phyloP scores from a whole-genome alignment of 2,329 filamentous ascomycete species.

The Tolypocladium capitatum region DNA sequence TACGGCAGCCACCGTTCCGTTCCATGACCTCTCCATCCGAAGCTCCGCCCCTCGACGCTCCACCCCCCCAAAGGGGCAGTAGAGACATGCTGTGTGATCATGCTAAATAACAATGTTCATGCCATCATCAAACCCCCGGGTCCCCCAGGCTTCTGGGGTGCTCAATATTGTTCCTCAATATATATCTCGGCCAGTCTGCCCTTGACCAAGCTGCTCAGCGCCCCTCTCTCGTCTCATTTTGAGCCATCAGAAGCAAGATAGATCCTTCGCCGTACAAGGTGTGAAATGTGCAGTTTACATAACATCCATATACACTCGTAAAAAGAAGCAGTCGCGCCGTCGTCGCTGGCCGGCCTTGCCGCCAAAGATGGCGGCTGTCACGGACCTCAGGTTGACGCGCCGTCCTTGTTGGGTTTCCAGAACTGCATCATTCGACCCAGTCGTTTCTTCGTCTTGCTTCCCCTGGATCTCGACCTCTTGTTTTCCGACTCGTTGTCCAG shows the following conservation, averaged over 20 bases:
- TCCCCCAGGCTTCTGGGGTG: background rate
- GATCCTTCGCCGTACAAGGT: constrained; percentile 1
- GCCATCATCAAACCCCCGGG: constrained; percentile 10
- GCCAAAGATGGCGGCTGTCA: too few species aligned
- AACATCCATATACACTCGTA: constrained; percentile 23
- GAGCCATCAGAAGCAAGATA: constrained; percentile 3
- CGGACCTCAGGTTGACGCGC: constrained; percentile 11
- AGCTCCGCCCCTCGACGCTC: background rate
- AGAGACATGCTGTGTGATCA: constrained; percentile 8
- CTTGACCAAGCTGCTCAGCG: background rate
- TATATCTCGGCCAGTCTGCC: background rate
- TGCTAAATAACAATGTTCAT: constrained; percentile 24
- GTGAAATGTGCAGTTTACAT: constrained; percentile 20
- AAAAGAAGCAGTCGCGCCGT: constrained; percentile 7
- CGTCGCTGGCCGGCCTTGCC: background rate
- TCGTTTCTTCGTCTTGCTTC: constrained; percentile 50
- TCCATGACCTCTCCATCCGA: background rate
- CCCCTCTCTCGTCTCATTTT: background rate
- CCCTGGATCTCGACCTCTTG: constrained; percentile 40
- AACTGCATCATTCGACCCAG: constrained; percentile 67
- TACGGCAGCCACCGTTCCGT: background rate
- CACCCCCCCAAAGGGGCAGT: background rate
- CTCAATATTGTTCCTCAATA: background rate
- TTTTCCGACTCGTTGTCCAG: constrained; percentile 38
- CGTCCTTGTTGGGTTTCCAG: constrained; percentile 51